These are phyloP conservation scores for Picea abies DNA, from an alignment of 83 land plant species.

Conservation along the genomic window DNA sequence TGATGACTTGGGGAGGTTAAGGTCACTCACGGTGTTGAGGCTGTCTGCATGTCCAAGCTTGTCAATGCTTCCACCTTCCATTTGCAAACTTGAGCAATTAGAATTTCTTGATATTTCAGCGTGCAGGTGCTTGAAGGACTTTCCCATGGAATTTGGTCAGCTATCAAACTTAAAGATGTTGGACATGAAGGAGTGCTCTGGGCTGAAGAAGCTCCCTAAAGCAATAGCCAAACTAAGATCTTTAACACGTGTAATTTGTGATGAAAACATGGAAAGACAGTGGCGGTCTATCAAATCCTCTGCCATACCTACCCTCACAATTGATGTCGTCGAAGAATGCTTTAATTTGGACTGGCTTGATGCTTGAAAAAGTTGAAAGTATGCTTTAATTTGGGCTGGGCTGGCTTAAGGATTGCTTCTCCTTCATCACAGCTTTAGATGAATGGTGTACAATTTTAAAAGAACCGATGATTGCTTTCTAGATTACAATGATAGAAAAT, in stretches of 20 bases:
- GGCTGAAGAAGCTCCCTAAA: too few species aligned
- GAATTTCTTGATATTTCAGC: conserved; percentile 59
- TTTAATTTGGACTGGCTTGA: neutral
- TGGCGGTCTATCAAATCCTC: conserved; percentile 22
- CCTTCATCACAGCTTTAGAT: too few species aligned
- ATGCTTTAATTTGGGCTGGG: conserved; percentile 13
- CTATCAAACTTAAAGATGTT: conserved; percentile 43
- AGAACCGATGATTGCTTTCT: too few species aligned
- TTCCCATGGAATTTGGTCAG: conserved; percentile 47
- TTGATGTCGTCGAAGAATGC: neutral
- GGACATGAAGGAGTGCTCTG: conserved; percentile 68
- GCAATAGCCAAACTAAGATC: conserved; percentile 19
- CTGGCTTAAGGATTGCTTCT: too few species aligned
- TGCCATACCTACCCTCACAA: neutral
- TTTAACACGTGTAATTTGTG: conserved; percentile 48
- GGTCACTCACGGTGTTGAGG: too few species aligned
- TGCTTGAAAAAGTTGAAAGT: neutral
- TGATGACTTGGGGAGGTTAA: too few species aligned
- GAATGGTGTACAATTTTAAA: too few species aligned
- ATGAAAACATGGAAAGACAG: conserved; percentile 36
- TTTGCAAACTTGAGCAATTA: conserved; percentile 28
- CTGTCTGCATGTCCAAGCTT: too few species aligned
- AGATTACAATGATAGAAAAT: too few species aligned
- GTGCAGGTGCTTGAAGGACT: conserved; percentile 36
- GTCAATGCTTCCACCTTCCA: too few species aligned